These are phyloP conservation scores for Rhodotorula kratochvilovae DNA, from an alignment of 768 basidiomycete species.

Conservation along the genomic window DNA sequence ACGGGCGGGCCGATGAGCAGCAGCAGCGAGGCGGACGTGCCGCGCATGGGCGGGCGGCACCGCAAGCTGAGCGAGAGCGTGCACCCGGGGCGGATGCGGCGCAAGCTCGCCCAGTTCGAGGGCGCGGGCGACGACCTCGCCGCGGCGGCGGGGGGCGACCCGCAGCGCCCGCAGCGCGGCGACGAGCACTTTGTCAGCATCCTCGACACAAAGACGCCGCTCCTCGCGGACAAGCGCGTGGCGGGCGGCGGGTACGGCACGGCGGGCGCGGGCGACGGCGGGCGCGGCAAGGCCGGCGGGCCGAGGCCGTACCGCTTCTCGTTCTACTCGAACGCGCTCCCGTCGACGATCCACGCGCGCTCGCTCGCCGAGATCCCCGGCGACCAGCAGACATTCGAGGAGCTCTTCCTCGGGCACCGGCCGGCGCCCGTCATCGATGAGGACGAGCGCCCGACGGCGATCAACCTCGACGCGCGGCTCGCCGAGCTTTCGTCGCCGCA, in stretches of 20 bases:
- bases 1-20: conserved; percentile 20
- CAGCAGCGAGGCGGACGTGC: conserved; percentile 40
- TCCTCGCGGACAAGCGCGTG: conserved; percentile 37
- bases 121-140: conserved; percentile 50
- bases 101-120: conserved; percentile 91
- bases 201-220: conserved; percentile 50
- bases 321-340: conserved; percentile 89
- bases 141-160: conserved; percentile 34
- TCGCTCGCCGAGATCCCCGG: conserved; percentile 88
- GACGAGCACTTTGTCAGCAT: conserved; percentile 22
- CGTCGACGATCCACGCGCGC: conserved; percentile 89
- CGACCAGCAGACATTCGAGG: conserved; percentile 86
- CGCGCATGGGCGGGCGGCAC: conserved; percentile 56
- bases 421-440: conserved; percentile 4
- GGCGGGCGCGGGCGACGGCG: conserved; percentile 17
- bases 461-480: conserved; percentile 21
- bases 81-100: conserved; percentile 54
- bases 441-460: conserved; percentile 30
- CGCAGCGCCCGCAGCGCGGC: neutral
- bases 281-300: conserved; percentile 47
- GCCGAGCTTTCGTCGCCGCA: conserved; percentile 10
- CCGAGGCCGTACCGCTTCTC: conserved; percentile 95
- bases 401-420: conserved; percentile 61
- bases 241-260: conserved; percentile 33
- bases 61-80: conserved; percentile 84